Evolutionary conservation across 306 rosid genomes (phyloP), one percentile per base, ranked within the genome.

Genomic region (Castanea crenata): DNA sequence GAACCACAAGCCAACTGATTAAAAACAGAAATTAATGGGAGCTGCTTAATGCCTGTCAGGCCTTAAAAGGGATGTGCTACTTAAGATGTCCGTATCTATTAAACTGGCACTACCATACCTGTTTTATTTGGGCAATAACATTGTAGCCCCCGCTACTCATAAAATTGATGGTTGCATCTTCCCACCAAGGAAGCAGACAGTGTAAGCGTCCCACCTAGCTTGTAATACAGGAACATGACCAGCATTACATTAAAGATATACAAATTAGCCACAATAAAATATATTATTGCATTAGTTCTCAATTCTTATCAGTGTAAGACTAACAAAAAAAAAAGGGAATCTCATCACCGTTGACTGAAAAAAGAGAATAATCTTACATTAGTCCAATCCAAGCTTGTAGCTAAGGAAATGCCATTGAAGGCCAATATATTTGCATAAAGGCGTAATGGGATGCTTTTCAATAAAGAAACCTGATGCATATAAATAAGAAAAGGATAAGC

Each of bases 171-270:
- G 85, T 89, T 70, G 90, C 82, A 35, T 89, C 89, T 64, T 86
- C 76, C 90, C 92, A 89, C 90, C 92, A 89, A 69, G 92, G 90
- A 31, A 82, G 77, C 49, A 86, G 77, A 74, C 89, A 86, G 74
- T 89, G 90, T 79, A 89, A 86, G 44, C 90, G 88, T 25, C 90
- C 90, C 4, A 89, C 87, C 92, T 89, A 31, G 73, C 63, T 78
- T 57, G 21, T 6, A 57, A 81, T 65, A 79, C 21, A 11, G 49
- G 15, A 15, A 23, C 54, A 84, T 2, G 23, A 57, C 35, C 71
- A 31, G 14, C 38, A 41, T 29, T 44, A 81, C 62, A 55, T 14
- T 55, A 9, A 76, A 32, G 35, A 4, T 8, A 71, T 11, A 77
- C 54, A 54, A 23, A 7, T 55, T 4, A 49, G 54, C 54, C 54